These are phyloP conservation scores for Cylindricascospora bacillispora DNA, from an alignment of 1,139 yeast species.

Conservation along the genomic window DNA sequence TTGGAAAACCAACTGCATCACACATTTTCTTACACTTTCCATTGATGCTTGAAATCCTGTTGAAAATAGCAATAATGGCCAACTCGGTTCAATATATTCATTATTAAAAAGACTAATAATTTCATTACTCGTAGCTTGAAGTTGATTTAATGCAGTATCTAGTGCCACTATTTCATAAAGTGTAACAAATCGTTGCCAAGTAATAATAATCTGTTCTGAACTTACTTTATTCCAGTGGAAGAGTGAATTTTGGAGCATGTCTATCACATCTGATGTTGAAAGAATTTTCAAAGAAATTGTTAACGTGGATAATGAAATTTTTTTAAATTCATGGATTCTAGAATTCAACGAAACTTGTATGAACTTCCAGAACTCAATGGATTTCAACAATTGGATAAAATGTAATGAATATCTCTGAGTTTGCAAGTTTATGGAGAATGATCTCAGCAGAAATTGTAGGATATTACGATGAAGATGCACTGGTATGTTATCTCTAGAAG, in stretches of 20 bases:
- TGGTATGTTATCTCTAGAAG: slow-evolving; percentile 14
- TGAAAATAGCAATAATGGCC: slow-evolving; percentile 63
- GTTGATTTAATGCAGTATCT: slow-evolving; percentile 79
- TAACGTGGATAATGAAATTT: slow-evolving; percentile 56
- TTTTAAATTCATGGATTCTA: slow-evolving; percentile 55
- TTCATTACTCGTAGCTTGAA: slow-evolving; percentile 65
- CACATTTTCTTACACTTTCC: slow-evolving; percentile 65
- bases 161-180: slow-evolving; percentile 70
- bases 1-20: slow-evolving; percentile 44
- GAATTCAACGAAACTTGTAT: slow-evolving; percentile 48
- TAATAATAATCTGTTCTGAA: slow-evolving; percentile 29
- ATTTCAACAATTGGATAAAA: slow-evolving; percentile 29
- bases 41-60: slow-evolving; percentile 69
- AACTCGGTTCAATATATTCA: slow-evolving; percentile 43
- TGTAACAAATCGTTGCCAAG: slow-evolving; percentile 66
- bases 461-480: slow-evolving; percentile 33
- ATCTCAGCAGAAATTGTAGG: slow-evolving; percentile 44
- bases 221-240: slow-evolving; percentile 37
- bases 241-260: slow-evolving; percentile 29
- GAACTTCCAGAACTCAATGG: slow-evolving; percentile 43
- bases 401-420: slow-evolving; percentile 9
- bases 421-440: too few species aligned
- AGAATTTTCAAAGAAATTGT: slow-evolving; percentile 37
- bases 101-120: slow-evolving; percentile 45
- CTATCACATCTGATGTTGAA: slow-evolving; percentile 19